phyloP scores from a whole-genome alignment of 2,329 filamentous ascomycete species.

The Talaromyces verruculosus region DNA sequence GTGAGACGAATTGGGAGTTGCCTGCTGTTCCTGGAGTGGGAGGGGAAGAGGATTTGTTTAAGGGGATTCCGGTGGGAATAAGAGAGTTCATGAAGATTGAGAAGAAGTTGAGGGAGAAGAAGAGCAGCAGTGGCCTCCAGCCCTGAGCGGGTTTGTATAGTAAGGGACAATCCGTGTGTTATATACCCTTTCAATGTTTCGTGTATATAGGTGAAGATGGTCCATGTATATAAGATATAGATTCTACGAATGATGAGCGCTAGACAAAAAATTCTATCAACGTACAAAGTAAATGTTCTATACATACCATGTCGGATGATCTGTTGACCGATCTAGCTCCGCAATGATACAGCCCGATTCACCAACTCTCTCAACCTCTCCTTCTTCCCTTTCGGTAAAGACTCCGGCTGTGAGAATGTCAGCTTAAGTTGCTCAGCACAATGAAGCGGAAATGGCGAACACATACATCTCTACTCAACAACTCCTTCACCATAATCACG shows the following conservation, averaged over 20 bases:
- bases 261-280: constrained; percentile 7
- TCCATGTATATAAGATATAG: constrained; percentile 9
- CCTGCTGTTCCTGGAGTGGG: constrained; percentile 32
- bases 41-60: constrained; percentile 65
- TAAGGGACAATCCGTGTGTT: neutral
- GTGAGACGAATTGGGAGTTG: constrained; percentile 64
- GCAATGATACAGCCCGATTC: constrained; percentile 27
- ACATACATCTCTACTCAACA: constrained; percentile 43
- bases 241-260: constrained; percentile 12
- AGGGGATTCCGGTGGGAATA: constrained; percentile 84
- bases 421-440: neutral
- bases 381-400: constrained; percentile 31
- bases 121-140: constrained; percentile 52
- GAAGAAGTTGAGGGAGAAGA: constrained; percentile 80
- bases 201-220: neutral
- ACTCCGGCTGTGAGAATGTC: constrained; percentile 28
- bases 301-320: neutral
- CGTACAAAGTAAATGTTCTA: neutral
- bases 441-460: neutral
- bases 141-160: neutral
- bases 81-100: constrained; percentile 97
- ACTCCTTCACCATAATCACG: constrained; percentile 40
- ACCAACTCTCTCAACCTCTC: constrained; percentile 33
- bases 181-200: neutral
- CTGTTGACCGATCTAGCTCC: neutral